phyloP scores from a whole-genome alignment of 306 rosid species.

The Inga leiocalycina region DNA sequence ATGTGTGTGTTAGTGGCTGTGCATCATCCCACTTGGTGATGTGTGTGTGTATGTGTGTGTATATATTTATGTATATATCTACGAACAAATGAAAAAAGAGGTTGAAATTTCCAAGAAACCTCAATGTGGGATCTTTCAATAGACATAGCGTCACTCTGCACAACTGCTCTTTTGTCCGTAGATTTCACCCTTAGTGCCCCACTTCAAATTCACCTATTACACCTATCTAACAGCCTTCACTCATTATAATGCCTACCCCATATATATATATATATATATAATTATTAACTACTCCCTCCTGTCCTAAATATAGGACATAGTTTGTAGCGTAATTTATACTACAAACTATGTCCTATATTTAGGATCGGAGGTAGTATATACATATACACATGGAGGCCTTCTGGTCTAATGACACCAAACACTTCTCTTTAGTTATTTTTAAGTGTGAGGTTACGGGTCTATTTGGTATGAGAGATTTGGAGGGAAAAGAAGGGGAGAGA shows the following conservation, averaged over 20 bases:
- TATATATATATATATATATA: background rate
- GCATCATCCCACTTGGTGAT: slow-evolving; percentile 45
- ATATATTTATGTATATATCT: too few relatives aligned
- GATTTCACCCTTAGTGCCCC: slow-evolving; percentile 51
- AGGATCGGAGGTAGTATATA: too few relatives aligned
- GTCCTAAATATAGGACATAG: too few relatives aligned
- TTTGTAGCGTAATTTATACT: too few relatives aligned
- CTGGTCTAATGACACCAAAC: too few relatives aligned
- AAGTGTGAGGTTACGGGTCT: too few relatives aligned
- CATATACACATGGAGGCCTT: too few relatives aligned
- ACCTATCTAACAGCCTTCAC: slow-evolving; percentile 38
- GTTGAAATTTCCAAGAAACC: slow-evolving; percentile 29
- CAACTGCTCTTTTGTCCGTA: slow-evolving; percentile 37
- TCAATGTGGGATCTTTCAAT: slow-evolving; percentile 44
- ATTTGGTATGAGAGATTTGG: too few relatives aligned
- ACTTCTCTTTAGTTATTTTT: too few relatives aligned
- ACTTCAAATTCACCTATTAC: slow-evolving; percentile 39
- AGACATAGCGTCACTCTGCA: slow-evolving; percentile 54
- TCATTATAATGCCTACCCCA: slow-evolving; percentile 33
- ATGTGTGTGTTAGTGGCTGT: slow-evolving; percentile 26
- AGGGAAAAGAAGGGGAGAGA: too few relatives aligned
- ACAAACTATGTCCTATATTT: too few relatives aligned
- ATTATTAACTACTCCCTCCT: too few relatives aligned
- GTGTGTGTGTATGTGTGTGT: background rate
- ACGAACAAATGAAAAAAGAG: slow-evolving; percentile 13